Base-by-base conservation (phyloP, 768 basidiomycete species). In the Punctularia strigosozonata region DNA sequence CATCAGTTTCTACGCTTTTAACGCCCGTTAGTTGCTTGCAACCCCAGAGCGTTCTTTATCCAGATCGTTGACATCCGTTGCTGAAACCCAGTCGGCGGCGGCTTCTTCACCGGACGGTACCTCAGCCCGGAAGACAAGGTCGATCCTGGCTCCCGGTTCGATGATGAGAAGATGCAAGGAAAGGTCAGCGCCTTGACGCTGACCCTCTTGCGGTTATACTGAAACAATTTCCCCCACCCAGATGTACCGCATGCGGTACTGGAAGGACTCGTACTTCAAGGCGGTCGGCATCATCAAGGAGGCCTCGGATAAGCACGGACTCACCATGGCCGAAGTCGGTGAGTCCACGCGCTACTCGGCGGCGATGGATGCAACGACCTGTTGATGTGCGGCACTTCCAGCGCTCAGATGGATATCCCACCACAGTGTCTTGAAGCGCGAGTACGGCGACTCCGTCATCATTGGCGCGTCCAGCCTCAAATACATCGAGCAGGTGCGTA, bases 391-490 rank as follows among this genome's bases (percentile, higher is more conserved):
- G 26, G 14, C 26, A 14, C 63, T n/a, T n/a, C n/a, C n/a, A n/a
- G n/a, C 68, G 2, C 54, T 72, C 5, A 57, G 71, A 31, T 73
- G 71, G 71, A 44, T 65, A 37, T 56, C 60, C 23, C 66, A 71
- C 50, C 71, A 73, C 50, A 68, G 66, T n/a, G 48, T 57, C 26
- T 48, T 69, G 48, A 61, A 66, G 46, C 55, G 64, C 6, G 69
- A 73, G 44, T 47, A 60, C 19, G 66, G 69, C 8, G 70, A 74
- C 46, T 53, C 68, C 18, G 57, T 79, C 40, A 56, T 80, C 40
- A 77, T 82, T 46, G 77, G 77, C n/a, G 77, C 77, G 20, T 73
- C 69, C 4, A 73, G 64, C 42, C 36, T 71, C 45, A 58, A 60
- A 22, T 78, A 81, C 46, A 69, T 77, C 34, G 66, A 77, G 50